Evolutionary conservation across 1,284 basidiomycete genomes (phyloP).

Genomic region (Ceratobasidium sp.): DNA sequence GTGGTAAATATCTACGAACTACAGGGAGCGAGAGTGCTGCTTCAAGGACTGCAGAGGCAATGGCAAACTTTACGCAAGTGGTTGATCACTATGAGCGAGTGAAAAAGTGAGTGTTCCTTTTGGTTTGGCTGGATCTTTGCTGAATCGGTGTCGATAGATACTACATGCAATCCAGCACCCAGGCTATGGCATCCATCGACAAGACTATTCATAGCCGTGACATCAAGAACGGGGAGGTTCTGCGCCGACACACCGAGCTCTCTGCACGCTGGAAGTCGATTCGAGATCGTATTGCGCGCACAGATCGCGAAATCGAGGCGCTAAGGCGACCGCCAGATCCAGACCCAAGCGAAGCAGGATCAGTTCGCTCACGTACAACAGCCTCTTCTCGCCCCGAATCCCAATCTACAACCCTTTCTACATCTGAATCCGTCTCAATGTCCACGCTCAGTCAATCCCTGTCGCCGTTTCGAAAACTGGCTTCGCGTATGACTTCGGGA

Average conservation of each 20-base stretch:
- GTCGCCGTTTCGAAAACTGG: conserved; percentile 77
- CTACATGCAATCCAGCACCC: conserved; percentile 91
- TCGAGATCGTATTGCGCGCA: conserved; percentile 74
- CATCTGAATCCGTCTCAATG: conserved; percentile 55
- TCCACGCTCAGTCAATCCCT: conserved; percentile 71
- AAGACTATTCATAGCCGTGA: conserved; percentile 91
- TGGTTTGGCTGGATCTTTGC: background rate
- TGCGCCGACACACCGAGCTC: conserved; percentile 85
- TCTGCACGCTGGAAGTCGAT: conserved; percentile 82
- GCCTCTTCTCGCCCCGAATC: conserved; percentile 25
- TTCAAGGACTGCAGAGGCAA: background rate
- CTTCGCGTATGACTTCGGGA: conserved; percentile 62
- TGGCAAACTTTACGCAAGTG: conserved; percentile 6
- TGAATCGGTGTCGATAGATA: conserved; percentile 57
- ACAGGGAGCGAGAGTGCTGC: background rate
- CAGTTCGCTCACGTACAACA: conserved; percentile 51
- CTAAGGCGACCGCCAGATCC: conserved; percentile 64
- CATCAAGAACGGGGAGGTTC: conserved; percentile 93
- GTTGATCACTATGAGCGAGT: conserved; percentile 35
- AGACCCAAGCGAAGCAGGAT: conserved; percentile 68
- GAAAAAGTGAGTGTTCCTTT: conserved; percentile 3
- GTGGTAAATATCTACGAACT: conserved; percentile 32
- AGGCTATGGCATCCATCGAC: conserved; percentile 91
- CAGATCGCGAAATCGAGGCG: conserved; percentile 83
- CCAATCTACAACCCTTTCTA: conserved; percentile 26